phyloP scores from a whole-genome alignment of 768 basidiomycete species.

The Suillus paluster region DNA sequence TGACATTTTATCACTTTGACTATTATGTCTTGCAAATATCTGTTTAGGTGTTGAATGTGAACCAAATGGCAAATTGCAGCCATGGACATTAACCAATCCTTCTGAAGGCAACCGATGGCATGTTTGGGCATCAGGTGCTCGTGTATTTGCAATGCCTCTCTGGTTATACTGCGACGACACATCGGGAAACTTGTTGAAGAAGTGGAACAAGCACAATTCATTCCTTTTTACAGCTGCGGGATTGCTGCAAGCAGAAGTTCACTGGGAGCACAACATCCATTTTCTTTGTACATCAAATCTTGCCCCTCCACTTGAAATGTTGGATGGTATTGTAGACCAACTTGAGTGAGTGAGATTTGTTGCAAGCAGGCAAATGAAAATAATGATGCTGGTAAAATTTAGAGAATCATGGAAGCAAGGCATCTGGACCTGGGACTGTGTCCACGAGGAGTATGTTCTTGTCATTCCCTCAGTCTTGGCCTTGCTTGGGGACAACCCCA shows the following conservation, averaged over 20 bases:
- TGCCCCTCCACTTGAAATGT: constrained; percentile 27
- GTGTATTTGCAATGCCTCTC: constrained; percentile 18
- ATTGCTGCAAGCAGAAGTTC: constrained; percentile 11
- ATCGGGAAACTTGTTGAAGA: constrained; percentile 31
- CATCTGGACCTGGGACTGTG: constrained; percentile 22
- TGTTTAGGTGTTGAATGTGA: not conserved
- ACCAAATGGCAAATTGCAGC: not conserved
- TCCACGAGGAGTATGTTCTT: constrained; percentile 19
- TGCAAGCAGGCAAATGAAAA: not conserved
- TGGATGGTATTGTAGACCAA: constrained; percentile 22
- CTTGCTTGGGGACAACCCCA: constrained; percentile 28
- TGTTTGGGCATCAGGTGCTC: constrained; percentile 10
- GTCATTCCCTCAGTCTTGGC: constrained; percentile 21
- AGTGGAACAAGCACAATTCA: constrained; percentile 36
- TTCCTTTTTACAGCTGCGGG: constrained; percentile 31
- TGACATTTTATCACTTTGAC: not conserved
- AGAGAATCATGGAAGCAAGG: constrained; percentile 20
- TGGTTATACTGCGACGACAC: constrained; percentile 33
- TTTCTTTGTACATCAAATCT: constrained; percentile 29
- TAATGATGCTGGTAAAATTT: not conserved
- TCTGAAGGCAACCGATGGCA: constrained; percentile 17
- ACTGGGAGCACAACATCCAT: constrained; percentile 20
- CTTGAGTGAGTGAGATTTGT: constrained; percentile 19
- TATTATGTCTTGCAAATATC: not conserved
- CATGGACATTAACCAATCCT: constrained; percentile 7